phyloP scores from a whole-genome alignment of 164 flowering plant genomes.

The Euptelea pleiosperma region DNA sequence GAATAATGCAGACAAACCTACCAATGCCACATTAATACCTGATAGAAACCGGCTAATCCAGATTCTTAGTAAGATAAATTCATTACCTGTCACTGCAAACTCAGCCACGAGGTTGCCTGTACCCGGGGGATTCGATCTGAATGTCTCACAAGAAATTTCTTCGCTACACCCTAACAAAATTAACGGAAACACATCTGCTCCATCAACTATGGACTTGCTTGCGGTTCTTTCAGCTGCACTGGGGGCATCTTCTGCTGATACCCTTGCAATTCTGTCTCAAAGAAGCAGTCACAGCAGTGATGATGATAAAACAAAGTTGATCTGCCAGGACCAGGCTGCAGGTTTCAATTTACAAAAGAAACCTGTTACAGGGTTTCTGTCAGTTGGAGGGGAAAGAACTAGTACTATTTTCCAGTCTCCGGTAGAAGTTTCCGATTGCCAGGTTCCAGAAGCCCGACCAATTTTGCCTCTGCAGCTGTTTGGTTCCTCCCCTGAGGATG shows the following conservation, averaged over 20 bases:
- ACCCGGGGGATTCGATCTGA: constrained; percentile 28
- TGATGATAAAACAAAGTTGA: constrained; percentile 42
- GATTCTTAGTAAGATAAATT: constrained; percentile 52
- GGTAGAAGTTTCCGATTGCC: constrained; percentile 51
- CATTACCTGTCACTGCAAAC: constrained; percentile 38
- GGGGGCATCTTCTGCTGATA: constrained; percentile 37
- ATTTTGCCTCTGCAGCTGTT: constrained; percentile 66
- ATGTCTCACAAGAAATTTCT: constrained; percentile 28
- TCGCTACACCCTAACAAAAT: constrained; percentile 30
- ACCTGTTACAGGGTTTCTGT: constrained; percentile 27
- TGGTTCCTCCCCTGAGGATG: constrained; percentile 66
- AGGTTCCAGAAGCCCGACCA: constrained; percentile 36
- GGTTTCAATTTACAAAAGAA: constrained; percentile 28
- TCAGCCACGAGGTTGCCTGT: constrained; percentile 35
- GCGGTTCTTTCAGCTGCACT: constrained; percentile 51
- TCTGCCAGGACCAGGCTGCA: constrained; percentile 30
- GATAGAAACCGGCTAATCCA: constrained; percentile 55
- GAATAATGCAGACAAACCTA: constrained; percentile 28
- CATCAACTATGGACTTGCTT: constrained; percentile 60
- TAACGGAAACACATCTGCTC: constrained; percentile 35
- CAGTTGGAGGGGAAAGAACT: constrained; percentile 52
- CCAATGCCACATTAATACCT: no score
- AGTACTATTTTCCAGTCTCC: constrained; percentile 53
- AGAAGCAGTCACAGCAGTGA: constrained; percentile 40
- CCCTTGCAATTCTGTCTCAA: constrained; percentile 39